A percentile compares a stretch with the other conserved stretches of the same genome.
Evolutionary conservation across 2,329 filamentous ascomycete species (phyloP).

Genomic region (Shiraia sp.): DNA sequence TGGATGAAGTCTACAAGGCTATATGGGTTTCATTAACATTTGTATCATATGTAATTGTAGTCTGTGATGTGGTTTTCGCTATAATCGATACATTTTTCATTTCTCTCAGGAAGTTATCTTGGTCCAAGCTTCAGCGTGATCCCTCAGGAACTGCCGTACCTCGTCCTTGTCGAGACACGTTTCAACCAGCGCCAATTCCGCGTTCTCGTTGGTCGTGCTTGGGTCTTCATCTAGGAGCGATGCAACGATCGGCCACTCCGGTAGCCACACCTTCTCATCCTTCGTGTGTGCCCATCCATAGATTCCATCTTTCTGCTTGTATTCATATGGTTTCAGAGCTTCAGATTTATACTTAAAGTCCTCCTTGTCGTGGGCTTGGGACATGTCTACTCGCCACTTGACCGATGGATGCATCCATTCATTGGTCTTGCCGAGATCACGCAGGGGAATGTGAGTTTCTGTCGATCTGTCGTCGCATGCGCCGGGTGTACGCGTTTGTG

Average conservation of each 20-base stretch:
- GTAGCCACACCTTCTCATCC: not conserved
- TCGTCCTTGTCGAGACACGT: conserved; percentile 1
- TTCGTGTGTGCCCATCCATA: not conserved
- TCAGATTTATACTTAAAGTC: conserved; percentile 2
- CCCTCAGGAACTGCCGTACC: conserved; percentile 1
- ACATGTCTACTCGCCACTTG: conserved; percentile 1
- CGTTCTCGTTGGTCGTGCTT: not conserved
- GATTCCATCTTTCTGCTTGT: conserved; percentile 2
- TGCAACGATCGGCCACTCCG: conserved; percentile 2
- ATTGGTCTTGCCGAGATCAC: not conserved
- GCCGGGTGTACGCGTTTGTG: conserved; percentile 1
- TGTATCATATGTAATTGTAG: too few species aligned
- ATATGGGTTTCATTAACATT: too few species aligned
- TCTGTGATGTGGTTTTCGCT: too few species aligned
- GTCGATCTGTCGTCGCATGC: not conserved
- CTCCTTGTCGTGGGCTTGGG: not conserved
- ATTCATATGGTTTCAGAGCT: not conserved
- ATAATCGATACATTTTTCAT: too few species aligned
- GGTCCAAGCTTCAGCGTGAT: not conserved
- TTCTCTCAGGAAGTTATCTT: too few species aligned
- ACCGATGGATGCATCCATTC: conserved; percentile 2
- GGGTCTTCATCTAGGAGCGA: conserved; percentile 2
- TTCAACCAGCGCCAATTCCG: conserved; percentile 2
- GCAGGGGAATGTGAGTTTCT: not conserved
- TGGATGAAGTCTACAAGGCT: too few species aligned